Percentiles rank a stretch among this genome's conserved stretches.
Evolutionary conservation across 495 filamentous ascomycete species (phyloP).

Genomic region (Penicillium mononematosum): DNA sequence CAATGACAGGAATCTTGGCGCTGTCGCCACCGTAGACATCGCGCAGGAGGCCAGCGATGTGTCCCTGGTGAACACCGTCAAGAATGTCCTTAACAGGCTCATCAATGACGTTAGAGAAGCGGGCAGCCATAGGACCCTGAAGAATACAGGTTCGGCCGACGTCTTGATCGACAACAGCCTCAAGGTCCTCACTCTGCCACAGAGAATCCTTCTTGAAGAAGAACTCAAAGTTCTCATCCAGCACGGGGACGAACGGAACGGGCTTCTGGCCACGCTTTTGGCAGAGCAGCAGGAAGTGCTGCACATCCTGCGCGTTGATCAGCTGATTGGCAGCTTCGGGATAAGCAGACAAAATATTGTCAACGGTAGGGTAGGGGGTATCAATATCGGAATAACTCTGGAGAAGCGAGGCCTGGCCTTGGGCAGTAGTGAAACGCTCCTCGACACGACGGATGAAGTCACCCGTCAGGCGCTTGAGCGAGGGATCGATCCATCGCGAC

Average conservation of each 20-base stretch:
- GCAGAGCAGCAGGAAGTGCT: constrained; percentile 94
- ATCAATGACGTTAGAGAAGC: constrained; percentile 82
- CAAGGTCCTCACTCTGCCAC: constrained; percentile 97
- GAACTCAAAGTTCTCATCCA: constrained; percentile 95
- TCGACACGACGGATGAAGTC: constrained; percentile 96
- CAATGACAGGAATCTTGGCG: constrained; percentile 73
- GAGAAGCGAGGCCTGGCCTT: constrained; percentile 70
- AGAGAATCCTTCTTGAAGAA: constrained; percentile 99
- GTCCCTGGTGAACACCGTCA: constrained; percentile 80
- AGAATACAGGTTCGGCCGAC: constrained; percentile 93
- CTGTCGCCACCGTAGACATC: constrained; percentile 79
- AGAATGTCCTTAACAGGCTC: constrained; percentile 94
- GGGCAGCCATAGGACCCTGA: constrained; percentile 90
- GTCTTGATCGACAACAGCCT: constrained; percentile 92
- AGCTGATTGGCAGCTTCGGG: constrained; percentile 84
- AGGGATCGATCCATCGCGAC: constrained; percentile 88
- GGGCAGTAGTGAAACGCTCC: constrained; percentile 73
- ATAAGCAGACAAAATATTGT: constrained; percentile 76
- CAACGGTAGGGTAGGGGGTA: constrained; percentile 71
- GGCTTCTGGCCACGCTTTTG: constrained; percentile 93
- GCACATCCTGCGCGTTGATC: constrained; percentile 95
- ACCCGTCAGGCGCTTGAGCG: constrained; percentile 74
- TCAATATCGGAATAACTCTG: constrained; percentile 88
- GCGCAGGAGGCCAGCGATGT: constrained; percentile 72
- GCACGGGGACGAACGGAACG: constrained; percentile 85